A percentile compares a stretch with the other conserved stretches of the same genome.
phyloP scores from a whole-genome alignment of 768 basidiomycete species.

The Gloeopeniophorella convolvens region DNA sequence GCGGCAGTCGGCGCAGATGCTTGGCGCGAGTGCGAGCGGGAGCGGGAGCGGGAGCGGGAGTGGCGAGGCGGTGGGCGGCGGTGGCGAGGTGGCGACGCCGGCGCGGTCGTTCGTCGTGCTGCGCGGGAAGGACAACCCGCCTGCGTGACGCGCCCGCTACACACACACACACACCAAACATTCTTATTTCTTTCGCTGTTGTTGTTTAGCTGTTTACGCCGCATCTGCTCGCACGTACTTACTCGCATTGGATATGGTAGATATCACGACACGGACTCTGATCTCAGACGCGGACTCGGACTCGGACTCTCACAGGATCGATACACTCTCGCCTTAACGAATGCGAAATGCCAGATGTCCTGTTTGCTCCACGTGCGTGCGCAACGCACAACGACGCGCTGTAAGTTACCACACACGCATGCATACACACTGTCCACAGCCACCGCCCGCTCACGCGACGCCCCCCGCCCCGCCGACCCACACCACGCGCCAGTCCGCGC shows the following conservation, averaged over 20 bases:
- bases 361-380: too few relatives aligned
- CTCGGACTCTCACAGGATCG: too few relatives aligned
- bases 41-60: too few relatives aligned
- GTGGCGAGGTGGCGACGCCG: not conserved
- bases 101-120: conserved; percentile 55
- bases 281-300: too few relatives aligned
- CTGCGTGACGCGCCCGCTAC: not conserved
- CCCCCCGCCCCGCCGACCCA: conserved; percentile 64
- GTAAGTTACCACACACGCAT: too few relatives aligned
- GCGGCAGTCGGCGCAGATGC: conserved; percentile 6
- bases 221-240: conserved; percentile 4
- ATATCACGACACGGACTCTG: too few relatives aligned
- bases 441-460: conserved; percentile 28
- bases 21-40: too few relatives aligned
- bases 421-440: conserved; percentile 17
- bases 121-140: conserved; percentile 38
- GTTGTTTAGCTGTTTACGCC: not conserved
- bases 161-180: too few relatives aligned
- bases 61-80: not conserved
- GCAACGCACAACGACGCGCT: too few relatives aligned
- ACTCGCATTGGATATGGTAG: too few relatives aligned
- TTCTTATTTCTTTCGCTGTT: not conserved
- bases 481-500: conserved; percentile 72
- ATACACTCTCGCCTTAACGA: too few relatives aligned
- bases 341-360: too few relatives aligned